Conservation (phyloP, 306 rosid genomes). For the Trifolium fragiferum region DNA sequence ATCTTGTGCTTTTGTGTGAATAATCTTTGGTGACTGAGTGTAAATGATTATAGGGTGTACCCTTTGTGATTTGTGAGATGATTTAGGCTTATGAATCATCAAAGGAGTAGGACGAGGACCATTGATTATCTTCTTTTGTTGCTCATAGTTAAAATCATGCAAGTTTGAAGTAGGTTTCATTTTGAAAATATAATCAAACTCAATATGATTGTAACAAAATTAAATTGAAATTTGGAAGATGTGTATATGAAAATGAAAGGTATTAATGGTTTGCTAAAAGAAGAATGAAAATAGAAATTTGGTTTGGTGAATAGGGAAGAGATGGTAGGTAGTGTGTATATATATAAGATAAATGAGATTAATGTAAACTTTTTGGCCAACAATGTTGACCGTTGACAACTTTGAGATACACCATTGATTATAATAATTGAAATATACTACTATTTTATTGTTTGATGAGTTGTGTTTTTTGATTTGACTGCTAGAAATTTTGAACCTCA, state of each 20-base stretch:
- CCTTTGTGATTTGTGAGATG: constrained; percentile 39
- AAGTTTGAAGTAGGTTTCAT: constrained; percentile 48
- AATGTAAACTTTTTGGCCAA: constrained; percentile 49
- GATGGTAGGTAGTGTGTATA: neutral
- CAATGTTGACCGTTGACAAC: constrained; percentile 84
- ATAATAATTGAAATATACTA: neutral
- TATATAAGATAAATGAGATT: neutral
- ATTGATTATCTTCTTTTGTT: constrained; percentile 43
- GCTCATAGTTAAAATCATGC: constrained; percentile 11
- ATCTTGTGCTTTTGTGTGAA: constrained; percentile 70
- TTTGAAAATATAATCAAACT: neutral
- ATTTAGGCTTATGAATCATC: constrained; percentile 54
- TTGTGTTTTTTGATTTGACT: constrained; percentile 44
- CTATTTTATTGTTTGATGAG: neutral
- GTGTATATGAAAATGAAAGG: neutral
- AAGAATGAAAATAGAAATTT: too few species aligned
- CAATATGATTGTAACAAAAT: neutral
- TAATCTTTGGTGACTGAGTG: constrained; percentile 78
- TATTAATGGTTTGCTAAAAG: constrained; percentile 5
- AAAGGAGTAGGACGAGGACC: constrained; percentile 80
- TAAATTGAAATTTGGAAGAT: neutral
- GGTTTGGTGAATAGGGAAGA: constrained; percentile 5
- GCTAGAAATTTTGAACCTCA: constrained; percentile 24
- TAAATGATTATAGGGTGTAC: constrained; percentile 71
- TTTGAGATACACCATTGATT: constrained; percentile 23